phyloP scores from a whole-genome alignment of 257 asterid genomes.

The Ligustrum vulgare region DNA sequence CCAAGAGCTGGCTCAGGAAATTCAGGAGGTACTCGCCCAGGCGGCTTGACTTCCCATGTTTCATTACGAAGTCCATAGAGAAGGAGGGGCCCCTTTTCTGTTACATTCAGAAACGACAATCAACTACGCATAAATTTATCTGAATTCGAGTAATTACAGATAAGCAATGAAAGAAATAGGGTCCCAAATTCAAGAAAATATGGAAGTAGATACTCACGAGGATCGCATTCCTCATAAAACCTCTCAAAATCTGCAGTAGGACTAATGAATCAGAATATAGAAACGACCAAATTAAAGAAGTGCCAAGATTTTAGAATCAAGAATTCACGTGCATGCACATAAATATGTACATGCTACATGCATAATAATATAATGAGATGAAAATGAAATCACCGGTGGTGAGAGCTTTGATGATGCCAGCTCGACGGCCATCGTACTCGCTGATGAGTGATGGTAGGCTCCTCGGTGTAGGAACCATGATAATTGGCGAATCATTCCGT shows the following conservation, averaged over 20 bases:
- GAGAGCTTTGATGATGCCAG: slow-evolving; percentile 43
- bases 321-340: too few relatives aligned
- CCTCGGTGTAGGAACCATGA: slow-evolving; percentile 36
- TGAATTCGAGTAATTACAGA: too few relatives aligned
- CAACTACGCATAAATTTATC: too few relatives aligned
- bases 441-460: slow-evolving; percentile 37
- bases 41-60: slow-evolving; percentile 75
- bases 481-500: slow-evolving; percentile 26
- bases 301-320: background rate
- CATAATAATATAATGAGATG: background rate
- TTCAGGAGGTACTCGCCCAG: slow-evolving; percentile 81
- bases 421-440: slow-evolving; percentile 37
- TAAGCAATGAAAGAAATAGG: background rate
- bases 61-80: slow-evolving; percentile 71
- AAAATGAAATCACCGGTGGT: slow-evolving; percentile 22
- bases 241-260: slow-evolving; percentile 54
- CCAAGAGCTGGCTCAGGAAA: slow-evolving; percentile 88
- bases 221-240: slow-evolving; percentile 68
- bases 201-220: slow-evolving; percentile 51
- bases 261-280: background rate
- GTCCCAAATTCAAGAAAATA: background rate
- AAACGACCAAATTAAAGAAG: too few relatives aligned
- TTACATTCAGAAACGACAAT: background rate
- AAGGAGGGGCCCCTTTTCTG: slow-evolving; percentile 68
- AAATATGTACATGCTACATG: too few relatives aligned